Evolutionary conservation across 495 filamentous ascomycete species (phyloP).

Genomic region (Hypoxylon lienhwacheense): DNA sequence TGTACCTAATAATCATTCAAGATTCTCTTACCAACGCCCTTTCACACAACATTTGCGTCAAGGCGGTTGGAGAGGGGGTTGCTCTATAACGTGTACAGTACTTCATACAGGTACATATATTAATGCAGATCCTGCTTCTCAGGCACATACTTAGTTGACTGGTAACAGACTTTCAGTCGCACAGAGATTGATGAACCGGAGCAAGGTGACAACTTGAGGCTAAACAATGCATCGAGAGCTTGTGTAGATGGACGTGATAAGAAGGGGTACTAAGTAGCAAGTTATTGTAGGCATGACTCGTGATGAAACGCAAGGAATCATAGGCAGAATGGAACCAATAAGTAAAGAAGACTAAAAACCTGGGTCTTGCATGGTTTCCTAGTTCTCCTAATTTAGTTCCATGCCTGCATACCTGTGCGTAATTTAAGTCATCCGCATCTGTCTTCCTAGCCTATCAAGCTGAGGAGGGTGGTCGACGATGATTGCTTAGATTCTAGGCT

Average conservation of each 20-base stretch:
- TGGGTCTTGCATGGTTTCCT: slow-evolving; percentile 21
- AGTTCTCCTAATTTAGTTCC: slow-evolving; percentile 20
- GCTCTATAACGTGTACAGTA: slow-evolving; percentile 12
- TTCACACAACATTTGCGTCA: slow-evolving; percentile 18
- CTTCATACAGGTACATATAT: no score
- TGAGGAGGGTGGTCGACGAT: slow-evolving; percentile 11
- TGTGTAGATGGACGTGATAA: slow-evolving; percentile 16
- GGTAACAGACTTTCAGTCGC: not conserved
- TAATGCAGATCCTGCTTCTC: slow-evolving; percentile 9
- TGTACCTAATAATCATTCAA: slow-evolving; percentile 1
- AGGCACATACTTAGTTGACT: slow-evolving; percentile 17
- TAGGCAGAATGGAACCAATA: slow-evolving; percentile 13
- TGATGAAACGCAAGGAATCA: slow-evolving; percentile 35
- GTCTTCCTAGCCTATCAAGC: slow-evolving; percentile 13
- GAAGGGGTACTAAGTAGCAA: slow-evolving; percentile 3
- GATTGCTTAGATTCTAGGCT: slow-evolving; percentile 4
- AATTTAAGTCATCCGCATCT: slow-evolving; percentile 18
- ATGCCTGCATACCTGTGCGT: no score
- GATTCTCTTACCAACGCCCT: slow-evolving; percentile 3
- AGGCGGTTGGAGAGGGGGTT: slow-evolving; percentile 3
- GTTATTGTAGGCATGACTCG: slow-evolving; percentile 25
- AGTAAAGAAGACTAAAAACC: slow-evolving; percentile 2
- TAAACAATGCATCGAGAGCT: slow-evolving; percentile 19
- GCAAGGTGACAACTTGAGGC: slow-evolving; percentile 26
- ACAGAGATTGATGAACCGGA: slow-evolving; percentile 6